A percentile compares a stretch with the other conserved stretches of the same genome.
Evolutionary conservation across 116 monocot species (phyloP).

Genomic region (Iris pallida): DNA sequence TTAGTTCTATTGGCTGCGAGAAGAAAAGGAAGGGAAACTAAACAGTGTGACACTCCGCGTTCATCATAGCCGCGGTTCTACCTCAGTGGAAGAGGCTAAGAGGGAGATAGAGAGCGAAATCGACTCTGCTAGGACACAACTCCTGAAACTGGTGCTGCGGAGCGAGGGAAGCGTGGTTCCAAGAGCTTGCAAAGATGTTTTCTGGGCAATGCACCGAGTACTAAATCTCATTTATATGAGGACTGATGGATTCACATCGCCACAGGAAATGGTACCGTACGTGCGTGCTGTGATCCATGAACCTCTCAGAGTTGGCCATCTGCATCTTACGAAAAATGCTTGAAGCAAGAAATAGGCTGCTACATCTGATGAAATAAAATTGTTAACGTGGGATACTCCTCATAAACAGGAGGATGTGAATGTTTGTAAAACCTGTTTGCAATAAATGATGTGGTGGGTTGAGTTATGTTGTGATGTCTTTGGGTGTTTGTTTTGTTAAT

Average conservation of each 20-base stretch:
- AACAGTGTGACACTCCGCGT: slow-evolving; percentile 53
- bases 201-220: slow-evolving; percentile 78
- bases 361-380: no score
- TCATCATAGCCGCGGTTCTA: slow-evolving; percentile 24
- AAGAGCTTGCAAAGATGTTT: slow-evolving; percentile 72
- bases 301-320: slow-evolving; percentile 32
- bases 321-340: not conserved
- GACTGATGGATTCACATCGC: slow-evolving; percentile 73
- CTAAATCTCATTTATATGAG: slow-evolving; percentile 56
- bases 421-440: no score
- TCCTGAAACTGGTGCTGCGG: slow-evolving; percentile 54
- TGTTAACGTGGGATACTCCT: no score
- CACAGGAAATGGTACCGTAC: slow-evolving; percentile 66
- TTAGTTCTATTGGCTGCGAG: slow-evolving; percentile 46
- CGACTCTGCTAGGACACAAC: slow-evolving; percentile 37
- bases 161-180: slow-evolving; percentile 56
- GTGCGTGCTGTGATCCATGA: slow-evolving; percentile 72
- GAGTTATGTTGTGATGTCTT: no score
- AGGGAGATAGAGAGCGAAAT: slow-evolving; percentile 25
- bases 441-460: no score
- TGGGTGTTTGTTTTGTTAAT: no score
- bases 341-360: no score
- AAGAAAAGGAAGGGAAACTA: slow-evolving; percentile 63
- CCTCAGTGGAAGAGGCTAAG: slow-evolving; percentile 49
- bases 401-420: no score